Conservation (phyloP, 352 stramenopile genomes). For the Pythium apleroticum region DNA sequence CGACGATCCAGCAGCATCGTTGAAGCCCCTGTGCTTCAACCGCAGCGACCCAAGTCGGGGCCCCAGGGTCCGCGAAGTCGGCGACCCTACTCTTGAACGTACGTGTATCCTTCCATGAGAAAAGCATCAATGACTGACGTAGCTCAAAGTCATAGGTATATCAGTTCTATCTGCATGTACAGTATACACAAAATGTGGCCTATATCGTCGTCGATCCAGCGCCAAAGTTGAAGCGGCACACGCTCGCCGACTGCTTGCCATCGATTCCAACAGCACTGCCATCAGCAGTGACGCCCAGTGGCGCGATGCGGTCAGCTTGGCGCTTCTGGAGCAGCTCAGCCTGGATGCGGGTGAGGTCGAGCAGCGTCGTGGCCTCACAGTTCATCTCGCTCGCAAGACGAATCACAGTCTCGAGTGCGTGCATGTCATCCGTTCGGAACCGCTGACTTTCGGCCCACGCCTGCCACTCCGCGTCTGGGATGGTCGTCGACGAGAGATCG, state of each 20-base stretch:
- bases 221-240: constrained; percentile 58
- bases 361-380: constrained; percentile 47
- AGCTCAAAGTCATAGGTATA: too few species aligned
- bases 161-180: too few species aligned
- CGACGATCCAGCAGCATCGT: background rate
- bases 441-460: constrained; percentile 48
- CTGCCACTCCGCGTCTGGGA: constrained; percentile 44
- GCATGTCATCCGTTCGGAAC: constrained; percentile 40
- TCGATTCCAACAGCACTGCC: background rate
- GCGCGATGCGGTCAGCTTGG: constrained; percentile 10
- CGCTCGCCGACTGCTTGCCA: constrained; percentile 29
- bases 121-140: too few species aligned
- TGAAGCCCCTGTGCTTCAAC: background rate
- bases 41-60: constrained; percentile 9
- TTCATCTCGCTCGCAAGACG: constrained; percentile 65
- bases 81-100: background rate
- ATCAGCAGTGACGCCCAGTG: background rate
- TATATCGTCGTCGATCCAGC: constrained; percentile 25
- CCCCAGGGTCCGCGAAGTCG: background rate
- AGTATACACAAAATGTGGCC: too few species aligned
- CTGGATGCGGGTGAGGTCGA: constrained; percentile 62
- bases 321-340: constrained; percentile 36
- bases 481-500: constrained; percentile 27
- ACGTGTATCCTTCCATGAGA: background rate
- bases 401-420: constrained; percentile 64